Conservation (phyloP, 495 filamentous ascomycete species). For the Xylaria sp. region DNA sequence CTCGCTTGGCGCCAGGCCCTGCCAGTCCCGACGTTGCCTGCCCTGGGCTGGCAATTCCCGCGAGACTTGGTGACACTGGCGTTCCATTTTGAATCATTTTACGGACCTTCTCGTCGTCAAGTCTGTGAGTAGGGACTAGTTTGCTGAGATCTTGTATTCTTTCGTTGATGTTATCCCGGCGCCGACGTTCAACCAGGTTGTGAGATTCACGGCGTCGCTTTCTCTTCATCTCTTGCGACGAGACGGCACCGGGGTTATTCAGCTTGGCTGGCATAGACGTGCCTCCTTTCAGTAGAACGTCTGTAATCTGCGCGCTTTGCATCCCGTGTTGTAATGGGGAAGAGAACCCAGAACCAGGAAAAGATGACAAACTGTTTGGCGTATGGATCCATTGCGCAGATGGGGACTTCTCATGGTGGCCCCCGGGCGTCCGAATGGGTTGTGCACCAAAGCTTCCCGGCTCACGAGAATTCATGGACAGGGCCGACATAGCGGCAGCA, state of each 20-base stretch:
- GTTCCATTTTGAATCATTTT: slow-evolving; percentile 93
- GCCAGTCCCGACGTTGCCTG: slow-evolving; percentile 91
- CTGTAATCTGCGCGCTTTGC: slow-evolving; percentile 56
- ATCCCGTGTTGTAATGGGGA: slow-evolving; percentile 64
- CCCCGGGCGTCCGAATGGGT: slow-evolving; percentile 70
- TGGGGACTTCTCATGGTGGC: slow-evolving; percentile 79
- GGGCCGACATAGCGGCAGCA: slow-evolving; percentile 45
- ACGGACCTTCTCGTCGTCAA: slow-evolving; percentile 96
- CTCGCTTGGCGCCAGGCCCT: slow-evolving; percentile 81
- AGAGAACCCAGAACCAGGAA: slow-evolving; percentile 80
- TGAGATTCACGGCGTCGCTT: slow-evolving; percentile 91
- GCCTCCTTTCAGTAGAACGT: slow-evolving; percentile 60
- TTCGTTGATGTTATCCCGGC: slow-evolving; percentile 98
- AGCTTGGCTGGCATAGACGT: slow-evolving; percentile 64
- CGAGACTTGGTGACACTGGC: slow-evolving; percentile 80
- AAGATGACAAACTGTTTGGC: slow-evolving; percentile 78
- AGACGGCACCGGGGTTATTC: slow-evolving; percentile 55
- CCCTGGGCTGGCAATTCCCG: slow-evolving; percentile 62
- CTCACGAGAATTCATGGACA: slow-evolving; percentile 47
- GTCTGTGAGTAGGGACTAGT: slow-evolving; percentile 87
- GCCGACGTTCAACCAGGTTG: slow-evolving; percentile 92
- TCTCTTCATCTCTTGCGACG: slow-evolving; percentile 90
- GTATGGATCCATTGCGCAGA: slow-evolving; percentile 81
- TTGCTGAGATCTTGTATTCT: slow-evolving; percentile 95
- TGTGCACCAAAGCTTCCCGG: slow-evolving; percentile 69